phyloP scores from a whole-genome alignment of 768 basidiomycete genomes.

The Rhodosporidiobolus odoratus region DNA sequence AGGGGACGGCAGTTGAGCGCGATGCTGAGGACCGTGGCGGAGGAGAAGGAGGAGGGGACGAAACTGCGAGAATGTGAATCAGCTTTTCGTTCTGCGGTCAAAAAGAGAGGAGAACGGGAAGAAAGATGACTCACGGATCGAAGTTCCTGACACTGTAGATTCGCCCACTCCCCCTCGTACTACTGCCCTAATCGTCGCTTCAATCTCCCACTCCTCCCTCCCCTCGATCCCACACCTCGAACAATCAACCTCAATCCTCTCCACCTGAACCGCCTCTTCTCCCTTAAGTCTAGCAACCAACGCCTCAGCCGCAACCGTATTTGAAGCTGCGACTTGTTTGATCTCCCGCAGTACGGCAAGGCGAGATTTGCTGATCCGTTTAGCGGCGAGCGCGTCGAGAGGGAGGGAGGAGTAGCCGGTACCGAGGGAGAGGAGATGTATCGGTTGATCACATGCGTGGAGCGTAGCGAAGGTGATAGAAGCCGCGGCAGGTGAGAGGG shows the following conservation, averaged over 20 bases:
- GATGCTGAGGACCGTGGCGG: not conserved
- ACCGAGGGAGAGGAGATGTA: conserved; percentile 11
- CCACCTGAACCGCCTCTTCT: not conserved
- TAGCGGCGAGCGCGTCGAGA: not conserved
- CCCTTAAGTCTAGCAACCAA: not conserved
- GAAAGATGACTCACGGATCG: not conserved
- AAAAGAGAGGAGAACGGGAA: not conserved
- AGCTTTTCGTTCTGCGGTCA: not conserved
- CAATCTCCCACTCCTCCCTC: not conserved
- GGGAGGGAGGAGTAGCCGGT: conserved; percentile 12
- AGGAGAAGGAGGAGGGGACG: not conserved
- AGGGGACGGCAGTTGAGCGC: not conserved
- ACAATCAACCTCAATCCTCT: not conserved
- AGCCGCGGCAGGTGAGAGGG: conserved; percentile 3
- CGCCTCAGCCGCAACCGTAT: not conserved
- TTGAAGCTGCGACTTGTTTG: conserved; percentile 12
- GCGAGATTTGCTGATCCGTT: not conserved
- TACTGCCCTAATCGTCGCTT: not conserved
- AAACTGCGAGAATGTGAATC: too few relatives aligned
- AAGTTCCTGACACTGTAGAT: not conserved
- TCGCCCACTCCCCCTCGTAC: not conserved
- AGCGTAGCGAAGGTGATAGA: not conserved
- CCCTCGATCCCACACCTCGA: not conserved
- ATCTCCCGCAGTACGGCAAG: not conserved
- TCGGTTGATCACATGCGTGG: not conserved